Base-by-base conservation (phyloP, 1,139 yeast species). In the Candida sp. region DNA sequence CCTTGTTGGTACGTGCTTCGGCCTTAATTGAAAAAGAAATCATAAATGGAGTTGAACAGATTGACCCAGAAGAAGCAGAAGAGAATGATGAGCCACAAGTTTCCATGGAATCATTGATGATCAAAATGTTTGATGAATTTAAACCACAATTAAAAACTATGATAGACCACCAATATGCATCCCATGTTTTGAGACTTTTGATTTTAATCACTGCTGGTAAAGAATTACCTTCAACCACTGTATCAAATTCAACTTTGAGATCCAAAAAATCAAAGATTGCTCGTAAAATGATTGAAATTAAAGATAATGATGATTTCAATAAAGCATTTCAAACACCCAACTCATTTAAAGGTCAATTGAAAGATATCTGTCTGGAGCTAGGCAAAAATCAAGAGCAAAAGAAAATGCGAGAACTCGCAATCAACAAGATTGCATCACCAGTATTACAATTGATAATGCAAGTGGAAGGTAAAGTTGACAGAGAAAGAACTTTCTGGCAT, bases 251-350 rank as follows among this genome's bases (percentile, higher is more conserved):
- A 1, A 79, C 87, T 4, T 71, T 90, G 52, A 78, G 99, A 59
- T 87, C 96, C 36, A 89, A 89, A 57, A 88, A 81, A 60, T 85
- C 96, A 30, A 87, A 87, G 58, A 85, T 87, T 58, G 97, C 97
- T 1, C 80, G 98, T 61, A 90, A 90, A 62, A 87, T 87, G 93
- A 87, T 89, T 55, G 95, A 88, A 54, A 84, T 91, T 42, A 84
- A 83, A 56, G 96, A 87, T 55, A 84, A 76, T 48, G 82, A 79
- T 9, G 88, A 83, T 52, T 85, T 82, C 57, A 72, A 79, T 56
- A 76, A 79, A 48, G 66, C 82, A 1, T 87, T 81, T 60, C 88
- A 84, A 62, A 82, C 83, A 2, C 97, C 98, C 3, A 61, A 70
- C 8, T 73, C 87, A 0, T 89, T 91, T 63, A 83, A 81, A 49